Percentiles rank a stretch among this genome's conserved stretches.
Evolutionary conservation across 106 monocot genomes (phyloP).

Genomic region (Iris macrosiphon): DNA sequence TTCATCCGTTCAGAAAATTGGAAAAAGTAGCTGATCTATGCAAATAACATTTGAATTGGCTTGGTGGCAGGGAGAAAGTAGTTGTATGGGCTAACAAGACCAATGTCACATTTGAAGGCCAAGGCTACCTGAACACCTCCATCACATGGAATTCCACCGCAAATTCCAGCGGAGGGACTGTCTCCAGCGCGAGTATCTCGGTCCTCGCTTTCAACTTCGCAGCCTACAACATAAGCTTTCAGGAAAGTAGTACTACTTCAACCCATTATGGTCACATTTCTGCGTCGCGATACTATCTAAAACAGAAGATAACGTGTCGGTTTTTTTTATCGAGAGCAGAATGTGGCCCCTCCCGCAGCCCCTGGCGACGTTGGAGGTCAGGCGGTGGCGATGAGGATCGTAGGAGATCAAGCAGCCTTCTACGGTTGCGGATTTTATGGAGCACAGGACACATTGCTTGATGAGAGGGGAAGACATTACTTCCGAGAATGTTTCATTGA

Average conservation of each 20-base stretch:
- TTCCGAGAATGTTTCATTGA: slow-evolving; percentile 50
- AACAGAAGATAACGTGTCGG: too few species aligned
- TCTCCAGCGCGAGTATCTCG: slow-evolving; percentile 39
- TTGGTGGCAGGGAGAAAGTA: slow-evolving; percentile 53
- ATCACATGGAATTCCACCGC: slow-evolving; percentile 70
- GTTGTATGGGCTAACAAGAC: slow-evolving; percentile 44
- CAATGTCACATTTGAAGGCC: slow-evolving; percentile 57
- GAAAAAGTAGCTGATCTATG: too few species aligned
- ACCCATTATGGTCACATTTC: too few species aligned
- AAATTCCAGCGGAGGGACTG: slow-evolving; percentile 49
- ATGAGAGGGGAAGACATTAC: slow-evolving; percentile 49
- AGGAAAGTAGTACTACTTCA: slow-evolving; percentile 10
- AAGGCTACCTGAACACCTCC: slow-evolving; percentile 41
- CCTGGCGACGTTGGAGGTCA: slow-evolving; percentile 38
- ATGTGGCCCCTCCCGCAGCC: slow-evolving; percentile 21
- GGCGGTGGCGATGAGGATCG: slow-evolving; percentile 49
- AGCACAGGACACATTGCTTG: slow-evolving; percentile 54
- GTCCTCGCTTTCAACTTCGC: slow-evolving; percentile 53
- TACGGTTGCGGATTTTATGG: slow-evolving; percentile 55
- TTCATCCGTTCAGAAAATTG: too few species aligned
- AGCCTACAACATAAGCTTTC: slow-evolving; percentile 63
- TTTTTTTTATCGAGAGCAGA: slow-evolving; percentile 22
- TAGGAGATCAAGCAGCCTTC: slow-evolving; percentile 62
- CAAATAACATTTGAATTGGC: too few species aligned
- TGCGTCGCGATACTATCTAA: too few species aligned